Conservation (phyloP, 352 stramenopile genomes). For the Phytophthora boehmeriae region DNA sequence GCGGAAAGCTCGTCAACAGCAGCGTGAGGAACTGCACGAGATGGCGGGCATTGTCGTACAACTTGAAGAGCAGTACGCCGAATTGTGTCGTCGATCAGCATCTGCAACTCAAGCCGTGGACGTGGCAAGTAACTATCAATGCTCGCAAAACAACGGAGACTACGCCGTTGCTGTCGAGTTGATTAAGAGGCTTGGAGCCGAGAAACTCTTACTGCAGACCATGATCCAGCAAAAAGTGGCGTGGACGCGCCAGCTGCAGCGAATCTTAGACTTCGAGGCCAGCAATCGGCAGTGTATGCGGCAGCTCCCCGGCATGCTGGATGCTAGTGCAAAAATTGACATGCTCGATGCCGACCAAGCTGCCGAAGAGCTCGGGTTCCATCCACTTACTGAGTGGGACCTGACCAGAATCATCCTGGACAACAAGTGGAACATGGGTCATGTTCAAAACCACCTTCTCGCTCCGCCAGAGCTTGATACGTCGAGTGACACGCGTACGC, state of each 20-base stretch:
- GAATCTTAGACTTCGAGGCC: conserved; percentile 14
- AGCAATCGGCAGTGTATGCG: neutral
- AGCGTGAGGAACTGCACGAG: conserved; percentile 27
- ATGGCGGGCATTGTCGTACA: conserved; percentile 30
- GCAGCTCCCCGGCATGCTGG: neutral
- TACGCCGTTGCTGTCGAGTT: neutral
- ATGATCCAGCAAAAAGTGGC: conserved; percentile 26
- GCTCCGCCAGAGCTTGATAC: conserved; percentile 3
- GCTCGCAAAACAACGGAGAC: neutral
- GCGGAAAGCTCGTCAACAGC: conserved; percentile 33
- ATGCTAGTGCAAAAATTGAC: neutral
- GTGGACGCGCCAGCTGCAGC: conserved; percentile 36
- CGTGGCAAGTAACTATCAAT: neutral
- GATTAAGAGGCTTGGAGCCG: conserved; percentile 28
- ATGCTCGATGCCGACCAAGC: neutral
- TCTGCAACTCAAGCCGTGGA: neutral
- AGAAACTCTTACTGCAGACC: conserved; percentile 37
- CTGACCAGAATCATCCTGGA: conserved; percentile 27
- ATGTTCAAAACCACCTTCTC: conserved; percentile 16
- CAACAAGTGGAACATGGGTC: conserved; percentile 12
- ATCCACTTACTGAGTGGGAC: conserved; percentile 15
- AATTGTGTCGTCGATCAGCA: conserved; percentile 19
- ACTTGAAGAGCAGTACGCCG: conserved; percentile 34
- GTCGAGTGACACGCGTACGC: neutral
- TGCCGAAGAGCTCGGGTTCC: conserved; percentile 22